Evolutionary conservation across 305 asterid genomes (phyloP), one percentile per base, ranked within the genome.

Genomic region (Ilex paraguariensis): DNA sequence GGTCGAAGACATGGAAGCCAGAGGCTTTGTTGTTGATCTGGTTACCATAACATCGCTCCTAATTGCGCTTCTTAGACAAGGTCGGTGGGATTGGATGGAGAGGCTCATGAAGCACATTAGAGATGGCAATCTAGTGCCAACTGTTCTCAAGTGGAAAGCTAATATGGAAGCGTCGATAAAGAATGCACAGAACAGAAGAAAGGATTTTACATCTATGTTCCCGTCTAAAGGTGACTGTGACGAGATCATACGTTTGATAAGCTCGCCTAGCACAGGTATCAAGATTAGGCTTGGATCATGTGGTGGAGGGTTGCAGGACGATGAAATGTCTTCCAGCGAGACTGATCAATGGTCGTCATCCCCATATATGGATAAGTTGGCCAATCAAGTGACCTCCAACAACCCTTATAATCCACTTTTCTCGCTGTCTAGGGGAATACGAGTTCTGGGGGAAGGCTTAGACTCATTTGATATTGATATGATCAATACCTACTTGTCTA

Each of bases 331-430:
- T 0, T 16, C 56, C 10, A 6, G 11, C n/a, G 56, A 52, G 60
- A 68, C 65, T 57, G 94, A 91, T 66, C 84, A 81, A 61, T 93
- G 97, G 99, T 93, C 99, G 50, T 86, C 97, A 57, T 93, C 99
- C 56, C 99, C 96, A 9, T 81, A 84, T 63, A 86, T 93, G 96
- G 96, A 93, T 79, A 62, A 30, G 73, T 83, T 93, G 68, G 96
- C 96, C 10, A 74, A 77, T 68, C 74, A 71, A 62, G 70, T 64
- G 31, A 49, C 71, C 62, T 75, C 82, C 21, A 30, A 71, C 53
- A 45, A 62, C 56, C 70, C 48, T 52, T 54, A 76, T 59, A 48
- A 72, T 28, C 72, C 62, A n/a, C 10, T 67, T 33, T 84, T 79
- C 77, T 51, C 90, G 9, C 59, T 84, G 48, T 67, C 83, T 8